Percentiles rank a stretch among this genome's conserved stretches.
phyloP scores from a whole-genome alignment of 2,329 filamentous ascomycete species.

The Talaromyces sp. region DNA sequence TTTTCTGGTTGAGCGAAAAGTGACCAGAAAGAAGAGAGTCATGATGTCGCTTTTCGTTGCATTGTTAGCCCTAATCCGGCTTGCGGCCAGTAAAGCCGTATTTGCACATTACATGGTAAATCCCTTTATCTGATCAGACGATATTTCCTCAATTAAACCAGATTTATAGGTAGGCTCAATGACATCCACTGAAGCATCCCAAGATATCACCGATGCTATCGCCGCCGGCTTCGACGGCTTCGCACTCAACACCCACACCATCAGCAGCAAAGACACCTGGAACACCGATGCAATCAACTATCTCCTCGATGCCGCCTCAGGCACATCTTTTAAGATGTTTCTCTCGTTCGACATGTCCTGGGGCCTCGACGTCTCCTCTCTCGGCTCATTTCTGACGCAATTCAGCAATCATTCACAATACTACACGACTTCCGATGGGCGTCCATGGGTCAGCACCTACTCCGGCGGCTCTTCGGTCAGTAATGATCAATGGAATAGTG shows the following conservation, averaged over 20 bases:
- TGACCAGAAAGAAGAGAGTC: not conserved
- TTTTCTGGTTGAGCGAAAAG: too few relatives aligned
- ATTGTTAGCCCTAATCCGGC: conserved; percentile 9
- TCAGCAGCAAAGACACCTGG: conserved; percentile 7
- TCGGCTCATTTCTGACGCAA: conserved; percentile 3
- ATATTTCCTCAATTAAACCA: too few relatives aligned
- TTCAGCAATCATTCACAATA: conserved; percentile 13
- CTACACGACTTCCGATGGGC: conserved; percentile 11
- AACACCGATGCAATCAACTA: conserved; percentile 12
- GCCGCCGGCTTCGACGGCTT: conserved; percentile 16
- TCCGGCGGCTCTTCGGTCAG: not conserved
- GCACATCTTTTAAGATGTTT: conserved; percentile 11
- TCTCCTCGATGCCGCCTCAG: conserved; percentile 6
- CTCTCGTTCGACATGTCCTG: conserved; percentile 17
- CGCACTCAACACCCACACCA: conserved; percentile 16
- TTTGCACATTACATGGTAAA: conserved; percentile 18
- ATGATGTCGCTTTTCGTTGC: conserved; percentile 1
- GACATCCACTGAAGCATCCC: not conserved
- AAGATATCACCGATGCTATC: conserved; percentile 11
- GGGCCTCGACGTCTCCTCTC: not conserved
- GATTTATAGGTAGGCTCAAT: not conserved
- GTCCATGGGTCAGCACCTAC: conserved; percentile 16
- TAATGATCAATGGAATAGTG: not conserved
- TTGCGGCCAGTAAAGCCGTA: conserved; percentile 10
- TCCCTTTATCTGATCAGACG: too few relatives aligned